Conservation (phyloP, 1,284 basidiomycete genomes). For the Melampsora americana region DNA sequence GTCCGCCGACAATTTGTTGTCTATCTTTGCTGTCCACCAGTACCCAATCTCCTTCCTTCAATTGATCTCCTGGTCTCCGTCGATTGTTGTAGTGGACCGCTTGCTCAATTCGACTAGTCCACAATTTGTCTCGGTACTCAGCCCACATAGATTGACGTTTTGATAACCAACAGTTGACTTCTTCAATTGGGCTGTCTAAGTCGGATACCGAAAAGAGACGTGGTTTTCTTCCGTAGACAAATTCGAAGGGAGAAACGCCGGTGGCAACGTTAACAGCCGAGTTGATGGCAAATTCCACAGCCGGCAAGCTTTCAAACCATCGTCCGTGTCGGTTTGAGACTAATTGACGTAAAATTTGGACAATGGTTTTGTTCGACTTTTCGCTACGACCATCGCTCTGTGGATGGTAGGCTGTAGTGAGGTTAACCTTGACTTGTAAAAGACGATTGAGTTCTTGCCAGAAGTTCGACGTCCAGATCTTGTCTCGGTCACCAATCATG, state of each 20-base stretch:
- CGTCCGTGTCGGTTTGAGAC: conserved; percentile 51
- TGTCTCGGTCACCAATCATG: conserved; percentile 6
- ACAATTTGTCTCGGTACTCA: not conserved
- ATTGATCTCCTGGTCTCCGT: too few species aligned
- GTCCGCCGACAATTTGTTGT: not conserved
- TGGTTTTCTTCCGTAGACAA: conserved; percentile 32
- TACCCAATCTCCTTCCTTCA: not conserved
- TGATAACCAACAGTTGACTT: not conserved
- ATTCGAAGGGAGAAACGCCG: conserved; percentile 44
- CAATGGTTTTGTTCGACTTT: too few species aligned
- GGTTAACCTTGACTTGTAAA: conserved; percentile 42
- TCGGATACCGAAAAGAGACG: too few species aligned
- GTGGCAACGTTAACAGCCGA: conserved; percentile 45
- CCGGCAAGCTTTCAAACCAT: conserved; percentile 46
- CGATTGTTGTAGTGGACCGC: conserved; percentile 1
- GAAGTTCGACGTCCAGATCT: conserved; percentile 48
- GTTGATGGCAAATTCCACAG: too few species aligned
- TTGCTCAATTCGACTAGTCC: not conserved
- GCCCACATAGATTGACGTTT: not conserved
- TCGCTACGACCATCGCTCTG: too few species aligned
- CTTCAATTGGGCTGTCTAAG: too few species aligned
- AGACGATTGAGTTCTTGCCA: conserved; percentile 48
- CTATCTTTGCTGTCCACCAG: conserved; percentile 9
- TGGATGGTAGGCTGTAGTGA: not conserved
- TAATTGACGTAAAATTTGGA: conserved; percentile 51